Conservation (phyloP, 139 green algal genomes). For the Coelastrella sp. region DNA sequence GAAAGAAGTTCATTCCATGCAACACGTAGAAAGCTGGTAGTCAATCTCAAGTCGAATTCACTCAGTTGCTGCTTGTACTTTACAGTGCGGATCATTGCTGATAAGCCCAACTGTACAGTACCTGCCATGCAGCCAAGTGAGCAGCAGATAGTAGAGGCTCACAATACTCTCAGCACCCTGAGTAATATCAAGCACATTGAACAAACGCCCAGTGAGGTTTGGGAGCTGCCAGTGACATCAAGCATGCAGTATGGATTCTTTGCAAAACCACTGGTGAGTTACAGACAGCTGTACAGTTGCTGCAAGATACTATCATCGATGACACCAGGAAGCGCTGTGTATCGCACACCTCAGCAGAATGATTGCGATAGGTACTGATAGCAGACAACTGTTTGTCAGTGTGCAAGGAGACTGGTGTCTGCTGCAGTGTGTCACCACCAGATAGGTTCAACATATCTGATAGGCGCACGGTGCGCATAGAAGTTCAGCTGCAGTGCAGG, state of each 20-base stretch:
- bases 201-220: slow-evolving; percentile 55
- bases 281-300: neutral
- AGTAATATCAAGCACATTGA: slow-evolving; percentile 53
- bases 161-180: slow-evolving; percentile 23
- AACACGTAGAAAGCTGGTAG: neutral
- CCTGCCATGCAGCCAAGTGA: slow-evolving; percentile 53
- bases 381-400: neutral
- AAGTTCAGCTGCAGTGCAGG: too few relatives aligned
- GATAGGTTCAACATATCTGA: too few relatives aligned
- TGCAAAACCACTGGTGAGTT: slow-evolving; percentile 41
- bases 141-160: slow-evolving; percentile 33
- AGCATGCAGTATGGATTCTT: slow-evolving; percentile 76
- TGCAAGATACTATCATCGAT: neutral
- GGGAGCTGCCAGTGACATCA: slow-evolving; percentile 63
- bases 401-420: neutral
- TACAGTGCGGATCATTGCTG: slow-evolving; percentile 72
- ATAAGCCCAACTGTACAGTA: slow-evolving; percentile 71
- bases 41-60: neutral
- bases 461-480: too few relatives aligned
- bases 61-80: neutral
- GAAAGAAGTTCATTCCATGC: neutral
- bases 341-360: neutral
- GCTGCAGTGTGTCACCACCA: neutral
- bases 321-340: neutral
- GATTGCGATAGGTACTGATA: neutral